Conservation (phyloP, 164 flowering plant genomes). For the Brasenia schreberi region DNA sequence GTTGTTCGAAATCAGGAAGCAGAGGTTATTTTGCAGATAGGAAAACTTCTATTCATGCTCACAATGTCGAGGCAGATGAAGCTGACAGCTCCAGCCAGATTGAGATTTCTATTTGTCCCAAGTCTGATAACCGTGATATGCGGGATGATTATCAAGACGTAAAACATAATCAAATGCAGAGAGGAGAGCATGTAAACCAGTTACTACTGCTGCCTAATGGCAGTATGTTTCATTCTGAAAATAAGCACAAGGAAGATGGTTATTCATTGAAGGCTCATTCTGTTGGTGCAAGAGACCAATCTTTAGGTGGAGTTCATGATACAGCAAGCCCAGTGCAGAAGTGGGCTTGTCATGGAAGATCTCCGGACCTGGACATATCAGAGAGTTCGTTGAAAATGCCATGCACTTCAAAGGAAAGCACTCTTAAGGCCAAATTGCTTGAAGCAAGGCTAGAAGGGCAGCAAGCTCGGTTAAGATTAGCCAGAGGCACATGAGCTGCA, state of each 20-base stretch:
- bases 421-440: slow-evolving; percentile 21
- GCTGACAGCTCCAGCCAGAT: slow-evolving; percentile 8
- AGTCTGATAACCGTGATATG: slow-evolving; percentile 11
- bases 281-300: too few species aligned
- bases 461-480: slow-evolving; percentile 26
- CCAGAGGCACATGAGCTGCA: slow-evolving; percentile 12
- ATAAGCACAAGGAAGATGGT: too few species aligned
- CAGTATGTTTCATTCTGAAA: too few species aligned
- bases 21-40: slow-evolving; percentile 8
- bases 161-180: not conserved
- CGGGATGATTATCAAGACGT: slow-evolving; percentile 12
- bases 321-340: too few species aligned
- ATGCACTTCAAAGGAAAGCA: too few species aligned
- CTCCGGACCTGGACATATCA: too few species aligned
- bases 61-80: slow-evolving; percentile 4
- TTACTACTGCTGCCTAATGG: too few species aligned
- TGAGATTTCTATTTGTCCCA: slow-evolving; percentile 10
- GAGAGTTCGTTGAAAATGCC: too few species aligned
- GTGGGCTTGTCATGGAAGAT: too few species aligned
- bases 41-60: slow-evolving; percentile 1
- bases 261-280: too few species aligned
- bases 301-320: too few species aligned
- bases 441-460: slow-evolving; percentile 69
- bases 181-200: too few species aligned
- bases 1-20: slow-evolving; percentile 12